A percentile compares a stretch with the other conserved stretches of the same genome.
Evolutionary conservation across 1,284 basidiomycete genomes (phyloP).

Genomic region (Melanopsichium pennsylvanicum): DNA sequence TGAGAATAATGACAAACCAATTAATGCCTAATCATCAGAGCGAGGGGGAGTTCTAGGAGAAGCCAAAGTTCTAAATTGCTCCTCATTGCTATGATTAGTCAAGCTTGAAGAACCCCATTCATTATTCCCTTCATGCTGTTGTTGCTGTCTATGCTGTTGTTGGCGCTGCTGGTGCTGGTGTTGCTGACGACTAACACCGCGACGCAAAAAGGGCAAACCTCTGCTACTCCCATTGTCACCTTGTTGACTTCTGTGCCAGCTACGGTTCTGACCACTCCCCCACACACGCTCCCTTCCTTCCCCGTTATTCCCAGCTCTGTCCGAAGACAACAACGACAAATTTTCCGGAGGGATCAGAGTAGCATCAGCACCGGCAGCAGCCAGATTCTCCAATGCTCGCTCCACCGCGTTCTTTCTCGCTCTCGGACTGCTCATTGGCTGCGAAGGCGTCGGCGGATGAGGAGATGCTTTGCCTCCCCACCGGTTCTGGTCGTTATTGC

Average conservation of each 20-base stretch:
- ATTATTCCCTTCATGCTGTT: neutral
- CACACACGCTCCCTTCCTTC: neutral
- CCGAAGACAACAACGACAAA: too few species aligned
- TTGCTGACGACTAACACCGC: slow-evolving; percentile 1
- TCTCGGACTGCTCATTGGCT: slow-evolving; percentile 6
- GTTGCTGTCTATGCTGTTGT: slow-evolving; percentile 2
- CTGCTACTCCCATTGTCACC: neutral
- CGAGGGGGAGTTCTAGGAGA: slow-evolving; percentile 18
- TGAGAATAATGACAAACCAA: too few species aligned
- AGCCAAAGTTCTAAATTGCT: neutral
- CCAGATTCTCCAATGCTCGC: slow-evolving; percentile 20
- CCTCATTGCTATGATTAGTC: too few species aligned
- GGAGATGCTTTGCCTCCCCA: slow-evolving; percentile 3
- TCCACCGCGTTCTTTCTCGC: slow-evolving; percentile 17
- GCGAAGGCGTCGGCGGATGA: neutral
- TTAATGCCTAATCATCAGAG: too few species aligned
- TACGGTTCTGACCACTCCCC: slow-evolving; percentile 1
- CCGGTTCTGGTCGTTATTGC: neutral
- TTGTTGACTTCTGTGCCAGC: slow-evolving; percentile 4
- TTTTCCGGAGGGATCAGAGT: neutral
- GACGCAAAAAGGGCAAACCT: neutral
- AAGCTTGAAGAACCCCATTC: too few species aligned
- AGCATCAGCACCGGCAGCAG: slow-evolving; percentile 10
- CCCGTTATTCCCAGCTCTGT: too few species aligned
- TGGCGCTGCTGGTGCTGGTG: neutral